Base-by-base conservation (phyloP, 2,329 filamentous ascomycete species). In the Colletotrichum tamarilloi region DNA sequence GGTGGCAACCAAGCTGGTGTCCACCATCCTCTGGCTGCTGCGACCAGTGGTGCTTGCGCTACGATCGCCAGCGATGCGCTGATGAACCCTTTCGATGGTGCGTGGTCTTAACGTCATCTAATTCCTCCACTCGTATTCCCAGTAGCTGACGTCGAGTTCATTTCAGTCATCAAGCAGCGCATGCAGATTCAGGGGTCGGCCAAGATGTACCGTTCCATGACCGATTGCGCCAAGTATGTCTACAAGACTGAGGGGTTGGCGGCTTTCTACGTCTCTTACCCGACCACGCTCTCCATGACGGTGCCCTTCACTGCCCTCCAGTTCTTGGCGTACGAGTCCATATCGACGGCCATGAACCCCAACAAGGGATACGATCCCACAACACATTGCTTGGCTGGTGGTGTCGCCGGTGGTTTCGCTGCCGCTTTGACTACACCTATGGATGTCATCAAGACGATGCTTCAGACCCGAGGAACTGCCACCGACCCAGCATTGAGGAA, bases 51-150 rank as follows among this genome's bases (percentile, higher is more conserved):
- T 84, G 96, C 97, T 74, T 94, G 94, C 78, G 97, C 97, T 76
- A 98, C 97, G 8, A 98, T 98, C 82, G 94, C 96, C 46, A 98
- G 95, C 82, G 97, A 99, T 87, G 97, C 97, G 67, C 91, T 99
- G 77, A 99, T 99, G 97, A 99, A 98, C 81, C 97, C 97, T 26
- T 99, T 99, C 82, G 97, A 99, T 85, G 95, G 95, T 98, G 89
- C 35, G 68, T 79, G 90, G 66, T 28, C 60, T 22, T 24, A 22
- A 26, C 5, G 28, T 11, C 2, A 14, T 5, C 1, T 12, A 2
- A 35, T 26, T 22, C 14, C 12, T 24, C 19, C 9, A 35, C 14
- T 16, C 6, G 11, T 14, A 8, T 32, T 12, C 11, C 62, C 12
- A 26, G n/a, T 46, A 52, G 32, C 24, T 71, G 30, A 72, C 69